Conservation (phyloP, 805 yeast species). For the Henningerozyma blattae region DNA sequence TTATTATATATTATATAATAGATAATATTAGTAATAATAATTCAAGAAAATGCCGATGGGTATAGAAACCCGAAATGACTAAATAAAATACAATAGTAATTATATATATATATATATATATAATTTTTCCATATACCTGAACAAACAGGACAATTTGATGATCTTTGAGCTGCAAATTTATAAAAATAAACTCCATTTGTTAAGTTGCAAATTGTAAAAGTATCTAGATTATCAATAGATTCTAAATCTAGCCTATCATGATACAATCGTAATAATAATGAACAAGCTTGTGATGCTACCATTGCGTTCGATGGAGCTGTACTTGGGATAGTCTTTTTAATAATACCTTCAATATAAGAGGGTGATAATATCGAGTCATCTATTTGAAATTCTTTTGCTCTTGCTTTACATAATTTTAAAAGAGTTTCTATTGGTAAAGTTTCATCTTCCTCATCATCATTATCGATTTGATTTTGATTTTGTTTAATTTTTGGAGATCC, state of each 20-base stretch:
- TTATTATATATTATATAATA: too few species aligned
- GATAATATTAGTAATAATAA: too few species aligned
- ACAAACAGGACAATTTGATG: conserved; percentile 65
- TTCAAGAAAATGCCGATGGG: too few species aligned
- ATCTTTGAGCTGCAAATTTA: conserved; percentile 50
- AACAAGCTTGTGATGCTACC: conserved; percentile 79
- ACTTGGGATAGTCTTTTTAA: conserved; percentile 86
- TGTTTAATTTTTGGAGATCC: too few species aligned
- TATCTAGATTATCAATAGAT: conserved; percentile 57
- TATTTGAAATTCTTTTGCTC: conserved; percentile 60
- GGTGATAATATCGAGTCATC: conserved; percentile 54
- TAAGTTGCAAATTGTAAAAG: conserved; percentile 83
- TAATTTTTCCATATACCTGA: too few species aligned
- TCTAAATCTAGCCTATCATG: conserved; percentile 43
- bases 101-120: too few species aligned
- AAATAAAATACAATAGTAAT: too few species aligned
- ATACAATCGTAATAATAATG: conserved; percentile 71
- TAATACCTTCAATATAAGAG: conserved; percentile 69
- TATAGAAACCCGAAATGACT: too few species aligned
- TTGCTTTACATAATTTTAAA: conserved; percentile 35
- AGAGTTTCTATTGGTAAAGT: conserved; percentile 38
- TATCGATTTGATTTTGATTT: conserved; percentile 42
- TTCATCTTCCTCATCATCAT: conserved; percentile 53
- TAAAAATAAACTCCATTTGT: conserved; percentile 67
- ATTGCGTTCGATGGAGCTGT: conserved; percentile 91